These are phyloP conservation scores for Ogataea angusta DNA, from an alignment of 805 yeast genomes.

Conservation along the genomic window DNA sequence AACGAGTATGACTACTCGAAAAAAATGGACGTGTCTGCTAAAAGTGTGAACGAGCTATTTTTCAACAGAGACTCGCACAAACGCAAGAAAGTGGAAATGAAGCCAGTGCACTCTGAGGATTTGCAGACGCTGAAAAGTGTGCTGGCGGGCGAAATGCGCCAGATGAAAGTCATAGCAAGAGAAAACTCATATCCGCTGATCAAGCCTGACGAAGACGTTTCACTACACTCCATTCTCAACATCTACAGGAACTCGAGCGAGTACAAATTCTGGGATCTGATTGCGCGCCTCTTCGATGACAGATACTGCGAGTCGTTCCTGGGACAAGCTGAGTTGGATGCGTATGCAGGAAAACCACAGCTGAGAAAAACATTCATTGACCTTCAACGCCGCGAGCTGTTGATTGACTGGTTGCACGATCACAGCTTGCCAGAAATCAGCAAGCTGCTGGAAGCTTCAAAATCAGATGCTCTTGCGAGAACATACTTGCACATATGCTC, in stretches of 20 bases:
- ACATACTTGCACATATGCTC: slow-evolving; percentile 49
- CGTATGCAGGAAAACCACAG: slow-evolving; percentile 6
- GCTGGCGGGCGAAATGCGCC: slow-evolving; percentile 15
- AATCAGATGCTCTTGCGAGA: slow-evolving; percentile 44
- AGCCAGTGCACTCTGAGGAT: slow-evolving; percentile 7
- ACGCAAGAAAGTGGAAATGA: slow-evolving; percentile 8
- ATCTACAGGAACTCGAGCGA: slow-evolving; percentile 21
- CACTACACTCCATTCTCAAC: slow-evolving; percentile 30
- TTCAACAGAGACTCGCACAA: slow-evolving; percentile 15
- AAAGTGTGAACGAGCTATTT: slow-evolving; percentile 22
- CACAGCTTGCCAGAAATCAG: slow-evolving; percentile 39
- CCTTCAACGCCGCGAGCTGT: slow-evolving; percentile 39
- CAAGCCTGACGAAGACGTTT: slow-evolving; percentile 27
- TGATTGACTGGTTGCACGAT: slow-evolving; percentile 57
- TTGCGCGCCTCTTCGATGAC: slow-evolving; percentile 61
- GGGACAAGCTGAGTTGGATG: slow-evolving; percentile 4
- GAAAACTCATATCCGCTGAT: slow-evolving; percentile 38
- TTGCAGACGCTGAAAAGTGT: slow-evolving; percentile 8
- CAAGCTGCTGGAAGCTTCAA: slow-evolving; percentile 23
- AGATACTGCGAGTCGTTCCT: slow-evolving; percentile 17
- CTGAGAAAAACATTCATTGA: slow-evolving; percentile 17
- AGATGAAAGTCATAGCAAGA: slow-evolving; percentile 9
- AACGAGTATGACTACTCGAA: slow-evolving; percentile 15
- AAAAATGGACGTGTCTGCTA: slow-evolving; percentile 16
- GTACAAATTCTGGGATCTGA: slow-evolving; percentile 47